Evolutionary conservation across 768 basidiomycete genomes (phyloP).

Genomic region (Suillus ampliporus): DNA sequence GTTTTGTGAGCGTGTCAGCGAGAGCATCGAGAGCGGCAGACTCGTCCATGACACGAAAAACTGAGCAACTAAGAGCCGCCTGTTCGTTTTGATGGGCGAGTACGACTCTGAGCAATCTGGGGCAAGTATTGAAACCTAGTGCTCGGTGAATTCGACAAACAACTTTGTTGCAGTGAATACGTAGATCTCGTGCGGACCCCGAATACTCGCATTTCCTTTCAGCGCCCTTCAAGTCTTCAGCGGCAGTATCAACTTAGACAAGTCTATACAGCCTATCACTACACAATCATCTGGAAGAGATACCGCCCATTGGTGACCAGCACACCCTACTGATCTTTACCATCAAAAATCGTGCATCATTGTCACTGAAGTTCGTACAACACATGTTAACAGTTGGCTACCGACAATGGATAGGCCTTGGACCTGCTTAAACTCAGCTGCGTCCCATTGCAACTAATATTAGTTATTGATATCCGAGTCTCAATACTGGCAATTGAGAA

Average conservation of each 20-base stretch:
- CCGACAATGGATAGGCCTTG: not conserved
- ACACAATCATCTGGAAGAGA: not conserved
- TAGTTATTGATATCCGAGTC: no score
- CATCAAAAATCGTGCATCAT: no score
- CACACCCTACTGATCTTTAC: not conserved
- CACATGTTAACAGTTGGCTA: not conserved
- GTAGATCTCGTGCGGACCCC: not conserved
- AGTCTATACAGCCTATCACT: no score
- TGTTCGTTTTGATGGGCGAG: not conserved
- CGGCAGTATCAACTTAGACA: no score
- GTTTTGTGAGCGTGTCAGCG: constrained; percentile 58
- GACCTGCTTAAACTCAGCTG: not conserved
- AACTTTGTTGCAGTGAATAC: not conserved
- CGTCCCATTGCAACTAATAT: no score
- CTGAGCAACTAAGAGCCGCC: not conserved
- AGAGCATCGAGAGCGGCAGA: constrained; percentile 67
- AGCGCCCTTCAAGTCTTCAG: no score
- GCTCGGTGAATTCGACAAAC: not conserved
- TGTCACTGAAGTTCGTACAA: not conserved
- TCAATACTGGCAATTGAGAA: not conserved
- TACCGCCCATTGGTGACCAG: not conserved
- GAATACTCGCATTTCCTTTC: not conserved
- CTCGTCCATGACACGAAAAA: constrained; percentile 53
- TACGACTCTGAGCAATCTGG: not conserved
- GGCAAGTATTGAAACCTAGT: not conserved